Conservation (phyloP, 2,329 filamentous ascomycete species). For the Lasiodiplodia sp. region DNA sequence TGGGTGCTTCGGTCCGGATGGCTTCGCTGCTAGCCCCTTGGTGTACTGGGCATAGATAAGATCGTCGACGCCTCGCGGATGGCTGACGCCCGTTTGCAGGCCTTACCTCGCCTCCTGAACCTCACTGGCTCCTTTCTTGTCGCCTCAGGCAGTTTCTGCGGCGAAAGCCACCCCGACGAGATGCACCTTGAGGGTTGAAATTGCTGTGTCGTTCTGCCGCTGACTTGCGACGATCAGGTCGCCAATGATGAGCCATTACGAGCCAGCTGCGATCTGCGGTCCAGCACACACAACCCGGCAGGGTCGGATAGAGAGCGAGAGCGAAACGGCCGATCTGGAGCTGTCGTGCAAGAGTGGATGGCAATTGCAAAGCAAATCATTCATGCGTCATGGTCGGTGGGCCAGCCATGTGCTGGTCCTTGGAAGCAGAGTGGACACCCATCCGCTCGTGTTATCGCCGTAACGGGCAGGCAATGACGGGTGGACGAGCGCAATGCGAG, state of each 20-base stretch:
- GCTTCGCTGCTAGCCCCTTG: slow-evolving; percentile 18
- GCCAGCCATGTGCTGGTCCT: slow-evolving; percentile 14
- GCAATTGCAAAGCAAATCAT: neutral
- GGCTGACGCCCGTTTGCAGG: neutral
- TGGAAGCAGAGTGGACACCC: neutral
- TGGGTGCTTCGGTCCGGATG: slow-evolving; percentile 16
- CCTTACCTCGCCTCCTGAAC: slow-evolving; percentile 4
- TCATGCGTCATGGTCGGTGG: slow-evolving; percentile 14
- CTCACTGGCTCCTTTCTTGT: neutral
- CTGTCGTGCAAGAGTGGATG: neutral
- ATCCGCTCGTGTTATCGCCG: neutral
- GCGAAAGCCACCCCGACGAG: neutral
- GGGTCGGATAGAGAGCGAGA: slow-evolving; percentile 7
- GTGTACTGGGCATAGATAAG: slow-evolving; percentile 5
- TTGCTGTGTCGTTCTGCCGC: neutral
- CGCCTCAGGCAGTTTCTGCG: neutral
- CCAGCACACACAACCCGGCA: slow-evolving; percentile 7
- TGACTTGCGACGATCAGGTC: slow-evolving; percentile 1
- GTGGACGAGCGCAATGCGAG: slow-evolving; percentile 1
- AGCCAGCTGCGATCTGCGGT: slow-evolving; percentile 5
- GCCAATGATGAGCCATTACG: slow-evolving; percentile 2
- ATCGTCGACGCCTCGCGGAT: slow-evolving; percentile 20
- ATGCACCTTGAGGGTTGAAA: neutral
- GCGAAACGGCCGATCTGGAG: neutral
- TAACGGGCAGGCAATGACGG: slow-evolving; percentile 6